Evolutionary conservation across 768 basidiomycete genomes (phyloP).

Genomic region (Boletus rubroflammeus): DNA sequence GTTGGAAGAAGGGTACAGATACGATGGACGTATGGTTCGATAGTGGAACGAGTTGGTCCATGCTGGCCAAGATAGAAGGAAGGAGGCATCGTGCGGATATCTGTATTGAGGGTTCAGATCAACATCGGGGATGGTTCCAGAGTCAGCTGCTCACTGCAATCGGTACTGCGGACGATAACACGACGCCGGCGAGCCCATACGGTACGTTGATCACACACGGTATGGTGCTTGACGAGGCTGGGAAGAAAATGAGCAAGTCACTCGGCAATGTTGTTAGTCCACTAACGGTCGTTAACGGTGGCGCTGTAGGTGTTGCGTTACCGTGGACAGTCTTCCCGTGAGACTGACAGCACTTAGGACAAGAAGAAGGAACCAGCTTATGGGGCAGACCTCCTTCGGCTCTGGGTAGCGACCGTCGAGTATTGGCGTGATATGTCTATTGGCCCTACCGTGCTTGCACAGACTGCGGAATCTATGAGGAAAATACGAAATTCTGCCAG

Average conservation of each 20-base stretch:
- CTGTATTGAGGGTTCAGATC: constrained; percentile 93
- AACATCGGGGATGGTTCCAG: constrained; percentile 99
- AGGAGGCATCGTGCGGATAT: constrained; percentile 65
- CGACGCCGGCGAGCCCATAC: constrained; percentile 52
- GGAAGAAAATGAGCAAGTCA: constrained; percentile 97
- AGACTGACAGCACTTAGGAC: constrained; percentile 39
- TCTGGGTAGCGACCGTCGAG: constrained; percentile 92
- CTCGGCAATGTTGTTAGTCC: constrained; percentile 90
- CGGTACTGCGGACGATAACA: constrained; percentile 30
- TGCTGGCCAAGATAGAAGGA: constrained; percentile 47
- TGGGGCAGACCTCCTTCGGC: constrained; percentile 80
- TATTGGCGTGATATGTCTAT: constrained; percentile 88
- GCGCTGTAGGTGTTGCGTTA: constrained; percentile 47
- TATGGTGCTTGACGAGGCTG: constrained; percentile 88
- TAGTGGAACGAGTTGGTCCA: constrained; percentile 91
- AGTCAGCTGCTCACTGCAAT: constrained; percentile 85
- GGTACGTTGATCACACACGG: constrained; percentile 88
- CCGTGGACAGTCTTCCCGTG: background rate
- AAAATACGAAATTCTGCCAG: constrained; percentile 85
- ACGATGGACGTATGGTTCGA: constrained; percentile 99
- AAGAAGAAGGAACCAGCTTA: constrained; percentile 71
- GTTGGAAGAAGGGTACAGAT: constrained; percentile 80
- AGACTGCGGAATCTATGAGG: constrained; percentile 70
- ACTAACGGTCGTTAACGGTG: constrained; percentile 73
- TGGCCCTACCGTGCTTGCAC: constrained; percentile 70